Percentiles rank a stretch among this genome's conserved stretches.
phyloP scores from a whole-genome alignment of 495 filamentous ascomycete genomes.

The Lophium mytilinum region DNA sequence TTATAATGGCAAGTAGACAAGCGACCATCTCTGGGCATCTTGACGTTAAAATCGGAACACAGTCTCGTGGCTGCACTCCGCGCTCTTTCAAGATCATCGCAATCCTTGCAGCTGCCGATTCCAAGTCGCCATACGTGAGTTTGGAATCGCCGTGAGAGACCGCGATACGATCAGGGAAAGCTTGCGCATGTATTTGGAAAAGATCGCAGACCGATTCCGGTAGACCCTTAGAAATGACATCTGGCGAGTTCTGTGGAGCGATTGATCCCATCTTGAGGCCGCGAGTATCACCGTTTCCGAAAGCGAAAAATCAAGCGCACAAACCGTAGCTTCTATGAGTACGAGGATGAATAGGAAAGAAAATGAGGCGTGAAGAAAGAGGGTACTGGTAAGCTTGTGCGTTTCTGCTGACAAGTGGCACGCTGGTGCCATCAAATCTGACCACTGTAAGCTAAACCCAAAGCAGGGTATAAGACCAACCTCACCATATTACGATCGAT shows the following conservation, averaged over 20 bases:
- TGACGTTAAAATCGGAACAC: conserved; percentile 6
- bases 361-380: too few species aligned
- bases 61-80: background rate
- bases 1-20: conserved; percentile 17
- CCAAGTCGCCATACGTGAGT: background rate
- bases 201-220: background rate
- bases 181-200: background rate
- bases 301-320: too few species aligned
- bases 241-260: background rate
- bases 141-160: background rate
- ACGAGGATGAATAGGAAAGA: too few species aligned
- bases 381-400: too few species aligned
- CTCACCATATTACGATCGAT: too few species aligned
- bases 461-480: too few species aligned
- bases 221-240: background rate
- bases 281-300: too few species aligned
- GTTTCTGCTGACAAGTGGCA: too few species aligned
- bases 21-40: conserved; percentile 16
- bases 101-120: background rate
- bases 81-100: background rate
- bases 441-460: too few species aligned
- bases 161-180: background rate
- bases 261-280: background rate
- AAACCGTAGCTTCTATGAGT: too few species aligned
- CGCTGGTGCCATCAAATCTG: too few species aligned